These are phyloP conservation scores for Ceratocystis colombiana DNA, from an alignment of 2,329 filamentous ascomycete genomes.

Conservation along the genomic window DNA sequence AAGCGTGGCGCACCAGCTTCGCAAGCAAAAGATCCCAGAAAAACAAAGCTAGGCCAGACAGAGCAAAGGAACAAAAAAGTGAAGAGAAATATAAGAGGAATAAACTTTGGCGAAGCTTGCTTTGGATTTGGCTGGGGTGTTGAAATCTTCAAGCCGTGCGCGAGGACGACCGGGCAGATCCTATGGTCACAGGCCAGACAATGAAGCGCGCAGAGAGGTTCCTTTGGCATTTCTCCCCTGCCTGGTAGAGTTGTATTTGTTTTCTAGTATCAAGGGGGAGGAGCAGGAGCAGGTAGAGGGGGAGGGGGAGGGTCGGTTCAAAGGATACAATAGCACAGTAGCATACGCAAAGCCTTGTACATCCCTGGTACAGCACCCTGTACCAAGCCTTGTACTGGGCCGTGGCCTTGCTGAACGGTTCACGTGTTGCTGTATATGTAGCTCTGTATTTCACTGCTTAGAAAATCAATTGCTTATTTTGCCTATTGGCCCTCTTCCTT, in stretches of 20 bases:
- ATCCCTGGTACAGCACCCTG: background rate
- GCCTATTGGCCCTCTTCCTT: background rate
- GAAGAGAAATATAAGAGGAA: background rate
- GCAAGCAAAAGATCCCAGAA: too few species aligned
- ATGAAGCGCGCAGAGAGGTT: background rate
- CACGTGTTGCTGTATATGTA: background rate
- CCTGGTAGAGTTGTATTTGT: background rate
- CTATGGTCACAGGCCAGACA: background rate
- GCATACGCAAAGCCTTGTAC: background rate
- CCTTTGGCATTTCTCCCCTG: slow-evolving; percentile 3
- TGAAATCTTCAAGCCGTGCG: slow-evolving; percentile 10
- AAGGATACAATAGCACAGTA: too few species aligned
- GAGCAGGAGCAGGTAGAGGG: background rate
- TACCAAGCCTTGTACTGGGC: background rate
- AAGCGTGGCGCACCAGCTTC: too few species aligned
- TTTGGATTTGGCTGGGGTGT: background rate
- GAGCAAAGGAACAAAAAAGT: background rate
- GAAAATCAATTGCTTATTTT: background rate
- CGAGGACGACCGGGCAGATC: background rate
- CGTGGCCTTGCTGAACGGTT: background rate
- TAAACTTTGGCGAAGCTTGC: background rate
- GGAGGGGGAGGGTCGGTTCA: too few species aligned
- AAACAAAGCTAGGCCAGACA: background rate
- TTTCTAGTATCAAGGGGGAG: background rate
- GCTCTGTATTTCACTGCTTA: background rate